Percentiles rank a stretch among this genome's conserved stretches.
Evolutionary conservation across 768 basidiomycete genomes (phyloP).

Genomic region (Suillus spraguei): DNA sequence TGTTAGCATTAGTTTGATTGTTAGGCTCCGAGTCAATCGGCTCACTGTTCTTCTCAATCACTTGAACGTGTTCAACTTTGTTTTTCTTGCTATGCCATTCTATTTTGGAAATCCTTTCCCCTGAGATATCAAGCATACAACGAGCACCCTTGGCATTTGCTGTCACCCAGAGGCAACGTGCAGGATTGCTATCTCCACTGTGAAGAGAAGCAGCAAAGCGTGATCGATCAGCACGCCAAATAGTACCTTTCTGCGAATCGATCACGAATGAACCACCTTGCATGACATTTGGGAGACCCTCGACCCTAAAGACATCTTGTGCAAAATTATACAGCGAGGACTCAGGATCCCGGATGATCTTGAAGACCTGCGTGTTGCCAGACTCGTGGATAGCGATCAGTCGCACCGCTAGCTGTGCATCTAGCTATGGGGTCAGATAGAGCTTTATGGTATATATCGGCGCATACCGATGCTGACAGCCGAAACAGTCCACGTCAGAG

Average conservation of each 20-base stretch:
- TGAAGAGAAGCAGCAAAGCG: slow-evolving; percentile 41
- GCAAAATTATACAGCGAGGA: slow-evolving; percentile 40
- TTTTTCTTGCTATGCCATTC: slow-evolving; percentile 65
- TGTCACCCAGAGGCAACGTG: slow-evolving; percentile 47
- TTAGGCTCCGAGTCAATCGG: neutral
- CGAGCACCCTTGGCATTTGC: slow-evolving; percentile 63
- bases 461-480: slow-evolving; percentile 37
- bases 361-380: slow-evolving; percentile 63
- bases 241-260: slow-evolving; percentile 52
- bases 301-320: slow-evolving; percentile 37
- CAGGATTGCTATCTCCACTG: slow-evolving; percentile 21
- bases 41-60: slow-evolving; percentile 67
- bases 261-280: slow-evolving; percentile 54
- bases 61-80: slow-evolving; percentile 48
- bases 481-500: slow-evolving; percentile 70
- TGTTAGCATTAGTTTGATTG: slow-evolving; percentile 6
- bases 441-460: slow-evolving; percentile 40
- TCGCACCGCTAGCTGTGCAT: slow-evolving; percentile 51
- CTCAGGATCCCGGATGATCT: slow-evolving; percentile 40
- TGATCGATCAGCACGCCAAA: slow-evolving; percentile 44
- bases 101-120: slow-evolving; percentile 64
- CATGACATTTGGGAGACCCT: slow-evolving; percentile 48
- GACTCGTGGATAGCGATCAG: slow-evolving; percentile 63
- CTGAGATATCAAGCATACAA: slow-evolving; percentile 58
- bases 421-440: slow-evolving; percentile 29